Evolutionary conservation across 2,329 filamentous ascomycete species (phyloP).

Genomic region (Parascedosporium putredinis): DNA sequence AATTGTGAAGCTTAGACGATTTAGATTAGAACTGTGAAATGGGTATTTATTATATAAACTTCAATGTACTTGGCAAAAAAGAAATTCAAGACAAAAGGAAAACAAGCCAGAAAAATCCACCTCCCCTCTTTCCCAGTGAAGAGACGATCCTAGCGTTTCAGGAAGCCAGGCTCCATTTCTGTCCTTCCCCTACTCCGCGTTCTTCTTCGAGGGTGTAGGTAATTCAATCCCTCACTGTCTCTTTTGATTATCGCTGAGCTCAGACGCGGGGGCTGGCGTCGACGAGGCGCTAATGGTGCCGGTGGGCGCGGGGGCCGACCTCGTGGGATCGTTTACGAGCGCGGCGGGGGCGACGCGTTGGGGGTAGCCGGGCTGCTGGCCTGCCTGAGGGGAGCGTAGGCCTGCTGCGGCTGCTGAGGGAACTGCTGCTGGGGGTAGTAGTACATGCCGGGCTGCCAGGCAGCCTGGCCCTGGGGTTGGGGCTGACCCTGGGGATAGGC

Average conservation of each 20-base stretch:
- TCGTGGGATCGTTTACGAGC: too few species aligned
- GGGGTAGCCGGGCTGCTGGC: not conserved
- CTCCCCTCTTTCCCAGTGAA: too few species aligned
- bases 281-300: conserved; percentile 1
- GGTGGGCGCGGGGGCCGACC: not conserved
- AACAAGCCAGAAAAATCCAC: too few species aligned
- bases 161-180: too few species aligned
- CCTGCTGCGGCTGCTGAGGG: not conserved
- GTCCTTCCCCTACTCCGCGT: too few species aligned
- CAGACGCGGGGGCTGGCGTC: not conserved
- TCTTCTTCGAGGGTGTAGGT: too few species aligned
- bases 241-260: not conserved
- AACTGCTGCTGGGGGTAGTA: conserved; percentile 3
- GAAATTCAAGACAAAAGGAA: too few species aligned
- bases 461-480: not conserved
- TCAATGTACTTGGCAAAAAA: too few species aligned
- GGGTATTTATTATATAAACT: too few species aligned
- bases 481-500: not conserved
- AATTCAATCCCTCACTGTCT: not conserved
- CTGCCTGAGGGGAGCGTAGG: not conserved
- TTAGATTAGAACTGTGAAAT: too few species aligned
- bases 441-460: not conserved
- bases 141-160: too few species aligned
- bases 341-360: conserved; percentile 4
- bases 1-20: too few species aligned